Percentiles rank a stretch among this genome's conserved stretches.
Conservation (phyloP, 768 basidiomycete species). For the Lepiota venenata region DNA sequence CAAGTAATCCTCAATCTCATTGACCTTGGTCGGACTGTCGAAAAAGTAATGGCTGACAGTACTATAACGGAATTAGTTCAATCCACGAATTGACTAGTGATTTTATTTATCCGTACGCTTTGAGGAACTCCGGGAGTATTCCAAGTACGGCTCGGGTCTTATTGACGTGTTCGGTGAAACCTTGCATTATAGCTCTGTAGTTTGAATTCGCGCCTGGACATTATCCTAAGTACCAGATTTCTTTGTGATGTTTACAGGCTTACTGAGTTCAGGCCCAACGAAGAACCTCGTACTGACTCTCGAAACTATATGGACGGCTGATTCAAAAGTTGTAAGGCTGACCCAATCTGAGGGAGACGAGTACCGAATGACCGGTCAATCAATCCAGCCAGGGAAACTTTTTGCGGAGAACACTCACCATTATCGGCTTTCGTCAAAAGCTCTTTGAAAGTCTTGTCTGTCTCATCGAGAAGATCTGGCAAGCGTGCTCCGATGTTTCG, state of each 20-base stretch:
- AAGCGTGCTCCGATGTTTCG: constrained; percentile 31
- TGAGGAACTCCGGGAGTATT: constrained; percentile 35
- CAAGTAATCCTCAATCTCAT: constrained; percentile 1
- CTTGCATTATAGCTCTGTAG: constrained; percentile 31
- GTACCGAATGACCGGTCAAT: no score
- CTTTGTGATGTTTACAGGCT: not conserved
- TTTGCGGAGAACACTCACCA: not conserved
- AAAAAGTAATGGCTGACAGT: not conserved
- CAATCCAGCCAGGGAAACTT: not conserved
- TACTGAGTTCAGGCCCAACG: constrained; percentile 25
- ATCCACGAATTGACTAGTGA: no score
- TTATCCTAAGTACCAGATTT: not conserved
- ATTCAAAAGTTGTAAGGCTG: not conserved
- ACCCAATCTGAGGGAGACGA: constrained; percentile 8
- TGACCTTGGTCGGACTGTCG: not conserved
- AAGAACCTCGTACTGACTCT: constrained; percentile 24
- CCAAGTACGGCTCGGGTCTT: constrained; percentile 28
- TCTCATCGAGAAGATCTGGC: constrained; percentile 42
- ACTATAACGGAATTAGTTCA: not conserved
- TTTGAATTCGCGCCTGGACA: constrained; percentile 35
- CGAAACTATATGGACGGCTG: constrained; percentile 14
- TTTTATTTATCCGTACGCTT: constrained; percentile 31
- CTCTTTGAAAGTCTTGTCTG: constrained; percentile 37
- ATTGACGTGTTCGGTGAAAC: constrained; percentile 31
- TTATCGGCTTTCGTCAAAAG: not conserved